phyloP scores from a whole-genome alignment of 805 yeast genomes.

The Starmera caribaea region DNA sequence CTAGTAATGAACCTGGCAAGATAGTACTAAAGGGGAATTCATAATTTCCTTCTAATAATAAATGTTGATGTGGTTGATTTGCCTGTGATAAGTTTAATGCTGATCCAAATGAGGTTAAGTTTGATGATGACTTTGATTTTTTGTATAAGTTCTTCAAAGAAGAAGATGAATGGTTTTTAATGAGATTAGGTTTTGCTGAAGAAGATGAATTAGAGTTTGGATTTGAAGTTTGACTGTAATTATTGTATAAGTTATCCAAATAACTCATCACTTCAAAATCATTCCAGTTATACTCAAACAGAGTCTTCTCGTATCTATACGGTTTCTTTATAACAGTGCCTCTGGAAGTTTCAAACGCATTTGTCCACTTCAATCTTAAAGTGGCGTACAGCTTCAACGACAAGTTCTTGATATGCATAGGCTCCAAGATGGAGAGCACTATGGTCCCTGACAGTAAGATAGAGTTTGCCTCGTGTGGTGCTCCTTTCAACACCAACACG shows the following conservation, averaged over 20 bases:
- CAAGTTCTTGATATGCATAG: constrained; percentile 57
- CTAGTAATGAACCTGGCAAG: constrained; percentile 77
- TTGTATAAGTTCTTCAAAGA: constrained; percentile 15
- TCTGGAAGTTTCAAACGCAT: constrained; percentile 36
- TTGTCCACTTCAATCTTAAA: constrained; percentile 56
- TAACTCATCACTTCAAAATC: constrained; percentile 43
- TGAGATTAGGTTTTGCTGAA: constrained; percentile 8
- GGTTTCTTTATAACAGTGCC: constrained; percentile 36
- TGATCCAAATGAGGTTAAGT: constrained; percentile 22
- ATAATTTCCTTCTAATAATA: constrained; percentile 66
- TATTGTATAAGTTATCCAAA: constrained; percentile 20
- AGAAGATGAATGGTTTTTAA: constrained; percentile 11
- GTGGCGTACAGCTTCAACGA: constrained; percentile 58
- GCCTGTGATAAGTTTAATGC: constrained; percentile 11
- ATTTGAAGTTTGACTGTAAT: constrained; percentile 7
- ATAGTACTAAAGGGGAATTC: constrained; percentile 84
- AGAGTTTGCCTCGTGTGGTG: constrained; percentile 68
- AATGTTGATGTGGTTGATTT: constrained; percentile 21
- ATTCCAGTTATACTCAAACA: constrained; percentile 79
- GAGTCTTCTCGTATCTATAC: constrained; percentile 42
- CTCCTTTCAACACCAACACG: constrained; percentile 73
- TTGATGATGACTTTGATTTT: constrained; percentile 24
- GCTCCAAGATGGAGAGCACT: constrained; percentile 67
- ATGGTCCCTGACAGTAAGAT: constrained; percentile 69
- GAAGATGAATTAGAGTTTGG: constrained; percentile 8